Evolutionary conservation across 306 rosid species (phyloP).

Genomic region (Rosa persica): DNA sequence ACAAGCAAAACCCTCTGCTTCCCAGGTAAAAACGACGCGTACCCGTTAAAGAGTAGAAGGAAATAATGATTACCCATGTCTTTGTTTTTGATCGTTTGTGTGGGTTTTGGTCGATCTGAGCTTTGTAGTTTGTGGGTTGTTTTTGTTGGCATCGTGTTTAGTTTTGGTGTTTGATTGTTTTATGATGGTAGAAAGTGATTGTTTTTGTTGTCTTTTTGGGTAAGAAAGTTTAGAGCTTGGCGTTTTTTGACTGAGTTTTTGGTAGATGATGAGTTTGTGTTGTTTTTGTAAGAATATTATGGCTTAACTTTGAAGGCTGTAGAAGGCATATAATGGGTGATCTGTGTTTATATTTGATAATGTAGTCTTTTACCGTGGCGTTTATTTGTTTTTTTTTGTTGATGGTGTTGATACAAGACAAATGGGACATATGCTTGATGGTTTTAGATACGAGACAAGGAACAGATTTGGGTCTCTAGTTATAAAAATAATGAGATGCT

Average conservation of each 20-base stretch:
- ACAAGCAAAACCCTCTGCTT: constrained; percentile 72
- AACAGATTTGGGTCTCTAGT: constrained; percentile 11
- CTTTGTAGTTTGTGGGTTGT: background rate
- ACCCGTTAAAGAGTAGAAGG: background rate
- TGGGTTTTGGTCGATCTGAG: constrained; percentile 14
- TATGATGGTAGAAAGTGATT: constrained; percentile 1
- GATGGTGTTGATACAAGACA: constrained; percentile 1
- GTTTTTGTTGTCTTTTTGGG: background rate
- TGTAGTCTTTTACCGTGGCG: background rate
- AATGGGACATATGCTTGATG: constrained; percentile 4
- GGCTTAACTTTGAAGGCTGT: background rate
- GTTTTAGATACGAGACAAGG: constrained; percentile 22
- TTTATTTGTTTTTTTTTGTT: background rate
- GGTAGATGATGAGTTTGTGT: background rate
- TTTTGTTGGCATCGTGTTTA: background rate
- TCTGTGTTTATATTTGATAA: background rate
- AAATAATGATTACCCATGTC: background rate
- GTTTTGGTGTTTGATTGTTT: background rate
- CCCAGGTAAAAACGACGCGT: constrained; percentile 58
- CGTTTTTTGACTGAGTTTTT: background rate
- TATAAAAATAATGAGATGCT: background rate
- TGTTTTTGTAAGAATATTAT: background rate
- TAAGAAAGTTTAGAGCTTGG: background rate
- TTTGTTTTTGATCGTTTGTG: background rate
- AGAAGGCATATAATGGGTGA: background rate